Base-by-base conservation (phyloP, 148 eudicot species). In the Fagopyrum tataricum region DNA sequence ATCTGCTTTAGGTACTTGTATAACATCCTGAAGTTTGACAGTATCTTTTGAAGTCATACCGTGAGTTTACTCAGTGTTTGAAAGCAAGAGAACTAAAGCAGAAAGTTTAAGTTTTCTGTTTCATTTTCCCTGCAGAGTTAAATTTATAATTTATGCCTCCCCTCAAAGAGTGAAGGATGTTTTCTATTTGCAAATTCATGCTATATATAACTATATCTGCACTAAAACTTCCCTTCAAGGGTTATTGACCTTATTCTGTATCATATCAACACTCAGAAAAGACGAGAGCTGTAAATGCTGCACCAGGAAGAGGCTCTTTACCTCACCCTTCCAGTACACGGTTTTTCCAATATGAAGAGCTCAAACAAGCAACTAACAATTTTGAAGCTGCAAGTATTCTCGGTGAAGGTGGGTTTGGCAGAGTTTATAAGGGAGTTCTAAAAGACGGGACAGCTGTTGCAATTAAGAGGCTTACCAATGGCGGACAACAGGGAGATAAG, bases 321-420 rank as follows among this genome's bases (percentile, higher is more conserved):
- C 81, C 86, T 58, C 91, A 92, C 76, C 99, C 97, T 73, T 83
- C 92, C 67, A 95, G 99, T 75, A 90, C 96, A 42, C 83, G 99
- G 37, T 90, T 90, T 83, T 80, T 95, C 71, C 77, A 89, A 17
- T 95, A 88, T 78, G 97, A 94, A 78, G 98, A 94, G 74, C 89
- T 94, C 67, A 91, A 84, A 78, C 86, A 85, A 84, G 97, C 97
- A 46, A 94, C 98, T 40, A 94, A 94, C 76, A 87, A 90, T 81
- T 94, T 94, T 77, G 96, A 89, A 75, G 59, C 85, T 47, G 78
- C 87, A 20, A 89, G 93, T 72, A 74, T 94, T 74, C 87, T 94
- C 41, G 98, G 98, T 70, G 98, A 94, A 87, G 98, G 98, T 79
- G 97, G 98, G 21, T 94, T 91, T 85, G 98, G 98, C 59, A 87